A percentile compares a stretch with the other conserved stretches of the same genome.
phyloP scores from a whole-genome alignment of 2,329 filamentous ascomycete genomes.

The Coleophoma crateriformis region DNA sequence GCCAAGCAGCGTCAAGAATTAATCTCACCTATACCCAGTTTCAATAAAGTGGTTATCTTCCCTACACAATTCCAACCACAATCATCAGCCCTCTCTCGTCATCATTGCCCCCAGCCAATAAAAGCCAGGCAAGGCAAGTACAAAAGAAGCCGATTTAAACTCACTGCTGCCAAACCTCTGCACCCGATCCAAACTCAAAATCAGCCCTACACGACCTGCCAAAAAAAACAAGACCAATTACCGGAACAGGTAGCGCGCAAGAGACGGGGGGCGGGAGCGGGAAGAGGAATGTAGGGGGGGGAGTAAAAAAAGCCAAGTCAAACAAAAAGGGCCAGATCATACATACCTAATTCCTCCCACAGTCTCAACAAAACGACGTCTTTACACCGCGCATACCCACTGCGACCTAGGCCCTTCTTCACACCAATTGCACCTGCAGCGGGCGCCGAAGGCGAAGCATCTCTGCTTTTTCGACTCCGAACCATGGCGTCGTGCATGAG shows the following conservation, averaged over 20 bases:
- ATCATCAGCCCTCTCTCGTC: neutral
- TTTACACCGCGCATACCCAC: too few relatives aligned
- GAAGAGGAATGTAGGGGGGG: too few relatives aligned
- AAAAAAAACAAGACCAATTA: too few relatives aligned
- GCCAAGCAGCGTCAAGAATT: neutral
- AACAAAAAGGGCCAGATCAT: neutral
- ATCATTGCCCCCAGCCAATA: neutral
- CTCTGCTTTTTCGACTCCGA: neutral
- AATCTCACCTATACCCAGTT: slow-evolving; percentile 25
- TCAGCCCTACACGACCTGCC: too few relatives aligned
- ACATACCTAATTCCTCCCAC: slow-evolving; percentile 7
- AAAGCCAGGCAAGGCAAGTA: neutral
- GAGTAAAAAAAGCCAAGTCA: neutral
- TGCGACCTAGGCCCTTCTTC: neutral
- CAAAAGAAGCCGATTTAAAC: neutral
- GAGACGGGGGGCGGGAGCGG: too few relatives aligned
- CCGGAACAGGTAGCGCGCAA: too few relatives aligned
- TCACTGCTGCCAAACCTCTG: slow-evolving; percentile 16
- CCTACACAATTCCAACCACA: slow-evolving; percentile 7
- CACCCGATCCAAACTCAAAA: neutral
- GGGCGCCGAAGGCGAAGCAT: neutral
- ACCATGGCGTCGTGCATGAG: neutral
- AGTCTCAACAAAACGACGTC: neutral
- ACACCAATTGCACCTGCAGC: neutral
- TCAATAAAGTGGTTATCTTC: slow-evolving; percentile 31